Percentiles rank a stretch among this genome's conserved stretches.
Conservation (phyloP, 2,329 filamentous ascomycete genomes). For the Sphaerulina vaccinii region DNA sequence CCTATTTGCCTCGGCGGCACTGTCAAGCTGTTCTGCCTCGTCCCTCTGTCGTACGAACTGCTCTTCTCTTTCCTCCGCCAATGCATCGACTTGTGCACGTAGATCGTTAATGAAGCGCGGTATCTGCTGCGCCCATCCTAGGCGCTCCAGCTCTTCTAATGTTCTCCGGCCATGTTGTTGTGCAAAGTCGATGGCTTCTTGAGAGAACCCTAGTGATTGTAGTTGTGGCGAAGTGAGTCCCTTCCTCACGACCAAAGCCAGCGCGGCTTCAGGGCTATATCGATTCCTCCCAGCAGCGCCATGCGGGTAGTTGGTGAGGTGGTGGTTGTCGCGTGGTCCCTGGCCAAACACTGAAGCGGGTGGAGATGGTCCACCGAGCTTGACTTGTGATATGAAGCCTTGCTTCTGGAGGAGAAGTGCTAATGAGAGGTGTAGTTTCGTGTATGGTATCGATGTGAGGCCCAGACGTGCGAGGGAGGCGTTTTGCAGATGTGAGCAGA, state of each 20-base stretch:
- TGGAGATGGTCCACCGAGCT: slow-evolving; percentile 65
- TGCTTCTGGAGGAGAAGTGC: slow-evolving; percentile 75
- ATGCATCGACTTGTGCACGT: slow-evolving; percentile 18
- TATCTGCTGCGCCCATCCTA: slow-evolving; percentile 29
- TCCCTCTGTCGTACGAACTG: slow-evolving; percentile 15
- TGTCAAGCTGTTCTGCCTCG: slow-evolving; percentile 1
- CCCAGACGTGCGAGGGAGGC: slow-evolving; percentile 78
- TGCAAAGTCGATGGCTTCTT: slow-evolving; percentile 31
- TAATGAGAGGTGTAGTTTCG: slow-evolving; percentile 75
- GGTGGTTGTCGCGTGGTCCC: slow-evolving; percentile 31
- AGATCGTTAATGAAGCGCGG: slow-evolving; percentile 25
- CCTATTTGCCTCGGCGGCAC: not conserved
- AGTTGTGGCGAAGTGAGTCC: slow-evolving; percentile 22
- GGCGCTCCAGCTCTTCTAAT: slow-evolving; percentile 27
- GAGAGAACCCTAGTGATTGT: slow-evolving; percentile 22
- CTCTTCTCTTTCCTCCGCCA: slow-evolving; percentile 17
- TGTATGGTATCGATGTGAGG: slow-evolving; percentile 77
- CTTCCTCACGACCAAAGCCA: slow-evolving; percentile 29
- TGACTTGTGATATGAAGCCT: slow-evolving; percentile 78
- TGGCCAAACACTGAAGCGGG: slow-evolving; percentile 42
- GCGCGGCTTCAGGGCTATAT: slow-evolving; percentile 30
- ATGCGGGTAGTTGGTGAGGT: slow-evolving; percentile 31
- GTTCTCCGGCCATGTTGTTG: slow-evolving; percentile 24
- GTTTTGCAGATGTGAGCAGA: slow-evolving; percentile 91
- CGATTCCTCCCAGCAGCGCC: slow-evolving; percentile 25